Base-by-base conservation (phyloP, 257 asterid species). In the Capsicum baccatum region DNA sequence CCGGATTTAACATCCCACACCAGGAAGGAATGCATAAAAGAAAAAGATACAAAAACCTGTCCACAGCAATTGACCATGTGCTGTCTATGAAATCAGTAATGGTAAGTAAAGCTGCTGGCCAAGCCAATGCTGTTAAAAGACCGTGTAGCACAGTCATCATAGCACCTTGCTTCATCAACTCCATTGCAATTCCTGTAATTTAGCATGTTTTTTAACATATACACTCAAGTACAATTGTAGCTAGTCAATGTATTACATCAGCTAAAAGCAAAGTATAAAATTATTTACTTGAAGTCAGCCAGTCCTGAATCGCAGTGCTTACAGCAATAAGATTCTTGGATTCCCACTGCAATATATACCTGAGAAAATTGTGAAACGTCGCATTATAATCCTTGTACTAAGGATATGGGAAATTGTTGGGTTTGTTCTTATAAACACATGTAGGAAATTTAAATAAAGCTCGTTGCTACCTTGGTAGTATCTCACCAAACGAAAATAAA, bases 261-360 rank as follows among this genome's bases (percentile, higher is more conserved):
- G 59, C 83, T 80, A 59, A 68, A 70, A 68, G 83, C 80, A 16
- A 82, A 81, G 60, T 83, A 88, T 85, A 88, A 42, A 17, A 79
- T 82, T 63, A 42, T 89, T 91, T 90, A 96, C 99, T 91, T 89
- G 99, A 96, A 88, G 97, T 92, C 60, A 96, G 98, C 97, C 97
- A 96, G 89, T 94, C 99, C 89, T 94, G 99, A 88, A 96, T 94
- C 79, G 97, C 98, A 79, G 96, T 91, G 96, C 99, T 96, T 35
- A 96, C 90, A 85, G 97, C 94, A 83, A 93, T 87, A 60, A 96
- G 89, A 91, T 93, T 86, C 91, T 92, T 89, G 67, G 97, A 93
- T 88, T 96, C 99, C 99, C 99, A 96, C 91, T 89, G 96, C 87
- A 95, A 89, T 69, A 88, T 93, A 91, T 95, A 95, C 92, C 99